phyloP scores from a whole-genome alignment of 2,329 filamentous ascomycete genomes.

The Dactylellina cionopaga region DNA sequence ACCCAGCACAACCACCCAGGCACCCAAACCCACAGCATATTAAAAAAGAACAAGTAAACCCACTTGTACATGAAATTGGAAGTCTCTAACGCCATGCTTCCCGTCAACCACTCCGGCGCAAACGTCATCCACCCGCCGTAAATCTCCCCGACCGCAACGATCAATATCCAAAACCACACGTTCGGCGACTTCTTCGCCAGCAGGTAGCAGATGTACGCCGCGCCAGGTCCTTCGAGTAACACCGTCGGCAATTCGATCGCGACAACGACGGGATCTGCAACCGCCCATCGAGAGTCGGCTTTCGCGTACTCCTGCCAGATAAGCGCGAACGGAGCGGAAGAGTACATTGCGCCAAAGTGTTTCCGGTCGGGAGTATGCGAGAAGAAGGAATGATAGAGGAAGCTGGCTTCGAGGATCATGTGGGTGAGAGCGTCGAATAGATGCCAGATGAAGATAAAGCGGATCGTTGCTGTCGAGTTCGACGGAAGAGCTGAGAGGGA shows the following conservation, averaged over 20 bases:
- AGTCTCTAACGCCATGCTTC: conserved; percentile 71
- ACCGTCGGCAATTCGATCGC: conserved; percentile 75
- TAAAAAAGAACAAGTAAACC: conserved; percentile 76
- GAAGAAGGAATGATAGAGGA: conserved; percentile 52
- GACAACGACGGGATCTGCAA: conserved; percentile 71
- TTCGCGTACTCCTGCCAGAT: conserved; percentile 76
- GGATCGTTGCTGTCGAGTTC: conserved; percentile 68
- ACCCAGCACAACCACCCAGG: conserved; percentile 70
- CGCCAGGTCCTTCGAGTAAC: conserved; percentile 70
- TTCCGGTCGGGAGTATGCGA: conserved; percentile 17
- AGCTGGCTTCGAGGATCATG: conserved; percentile 82
- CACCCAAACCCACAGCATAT: conserved; percentile 73
- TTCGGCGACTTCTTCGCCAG: conserved; percentile 66
- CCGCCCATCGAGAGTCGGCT: conserved; percentile 72
- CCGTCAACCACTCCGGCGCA: conserved; percentile 74
- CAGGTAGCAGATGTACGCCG: conserved; percentile 70
- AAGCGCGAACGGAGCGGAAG: conserved; percentile 65
- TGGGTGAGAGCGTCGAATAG: conserved; percentile 92
- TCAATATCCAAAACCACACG: conserved; percentile 70
- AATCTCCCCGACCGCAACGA: conserved; percentile 73
- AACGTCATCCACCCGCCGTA: conserved; percentile 79
- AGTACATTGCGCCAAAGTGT: conserved; percentile 51
- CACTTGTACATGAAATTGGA: conserved; percentile 76
- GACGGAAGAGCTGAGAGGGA: conserved; percentile 64
- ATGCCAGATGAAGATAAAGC: conserved; percentile 92